Evolutionary conservation across 106 monocot genomes (phyloP).

Genomic region (Xerophyta viscosa): DNA sequence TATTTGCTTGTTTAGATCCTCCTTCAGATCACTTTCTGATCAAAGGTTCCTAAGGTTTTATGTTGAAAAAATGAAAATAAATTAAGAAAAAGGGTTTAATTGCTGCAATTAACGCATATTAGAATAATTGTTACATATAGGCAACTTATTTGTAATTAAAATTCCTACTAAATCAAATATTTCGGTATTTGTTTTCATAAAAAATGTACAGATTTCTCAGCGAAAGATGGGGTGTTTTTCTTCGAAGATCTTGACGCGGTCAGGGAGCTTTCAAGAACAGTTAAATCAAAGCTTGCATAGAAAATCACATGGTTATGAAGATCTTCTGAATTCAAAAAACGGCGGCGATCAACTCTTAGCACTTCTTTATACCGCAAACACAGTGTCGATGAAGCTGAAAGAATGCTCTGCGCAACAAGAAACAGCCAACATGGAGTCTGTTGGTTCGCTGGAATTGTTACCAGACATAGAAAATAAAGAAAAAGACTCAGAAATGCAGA

Average conservation of each 20-base stretch:
- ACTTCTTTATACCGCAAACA: conserved; percentile 31
- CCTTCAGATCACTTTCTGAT: no score
- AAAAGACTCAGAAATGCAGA: conserved; percentile 1
- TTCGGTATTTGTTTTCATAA: not conserved
- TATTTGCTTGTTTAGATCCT: no score
- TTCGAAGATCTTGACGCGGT: conserved; percentile 39
- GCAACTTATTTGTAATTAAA: no score
- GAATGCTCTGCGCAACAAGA: not conserved
- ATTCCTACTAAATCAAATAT: no score
- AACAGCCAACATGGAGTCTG: conserved; percentile 33
- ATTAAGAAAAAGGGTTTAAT: no score
- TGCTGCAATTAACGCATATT: no score
- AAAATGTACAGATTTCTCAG: not conserved
- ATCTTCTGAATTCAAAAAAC: conserved; percentile 26
- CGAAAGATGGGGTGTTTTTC: conserved; percentile 25
- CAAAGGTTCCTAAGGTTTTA: no score
- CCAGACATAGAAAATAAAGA: conserved; percentile 26
- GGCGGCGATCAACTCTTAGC: conserved; percentile 41
- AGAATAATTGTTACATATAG: no score
- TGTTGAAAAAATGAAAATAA: no score
- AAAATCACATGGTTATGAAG: conserved; percentile 23
- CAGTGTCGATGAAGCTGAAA: conserved; percentile 12
- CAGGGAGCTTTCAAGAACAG: conserved; percentile 48
- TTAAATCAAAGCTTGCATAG: conserved; percentile 26
- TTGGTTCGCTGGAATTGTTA: conserved; percentile 46